phyloP scores from a whole-genome alignment of 2,329 filamentous ascomycete genomes.

The Botrytis byssoidea region DNA sequence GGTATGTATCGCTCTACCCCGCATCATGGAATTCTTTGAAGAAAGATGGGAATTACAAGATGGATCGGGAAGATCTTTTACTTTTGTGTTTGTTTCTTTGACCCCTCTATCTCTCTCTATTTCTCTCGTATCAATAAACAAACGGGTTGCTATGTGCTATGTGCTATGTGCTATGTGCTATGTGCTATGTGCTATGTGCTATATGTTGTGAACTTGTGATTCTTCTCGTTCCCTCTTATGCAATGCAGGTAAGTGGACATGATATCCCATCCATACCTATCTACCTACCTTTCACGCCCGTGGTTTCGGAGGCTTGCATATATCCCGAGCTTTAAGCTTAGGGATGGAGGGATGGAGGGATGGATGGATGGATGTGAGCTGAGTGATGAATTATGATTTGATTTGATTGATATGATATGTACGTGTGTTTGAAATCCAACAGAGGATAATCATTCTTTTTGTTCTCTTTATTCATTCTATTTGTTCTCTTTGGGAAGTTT shows the following conservation, averaged over 20 bases:
- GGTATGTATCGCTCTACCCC: neutral
- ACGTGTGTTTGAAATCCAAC: neutral
- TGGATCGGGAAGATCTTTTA: neutral
- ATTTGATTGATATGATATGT: too few species aligned
- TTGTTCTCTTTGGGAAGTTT: neutral
- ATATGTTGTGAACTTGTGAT: too few species aligned
- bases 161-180: neutral
- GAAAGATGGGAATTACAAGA: neutral
- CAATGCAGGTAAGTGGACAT: neutral
- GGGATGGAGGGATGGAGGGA: too few species aligned
- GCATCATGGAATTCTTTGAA: neutral
- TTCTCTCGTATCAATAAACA: neutral
- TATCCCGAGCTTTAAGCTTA: neutral
- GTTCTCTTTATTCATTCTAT: neutral
- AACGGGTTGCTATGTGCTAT: conserved; percentile 5
- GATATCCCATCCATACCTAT: too few species aligned
- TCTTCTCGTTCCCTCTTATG: neutral
- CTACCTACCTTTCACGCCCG: neutral
- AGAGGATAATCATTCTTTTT: neutral
- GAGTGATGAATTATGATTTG: neutral
- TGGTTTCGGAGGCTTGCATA: conserved; percentile 10
- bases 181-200: neutral
- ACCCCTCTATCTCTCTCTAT: too few species aligned
- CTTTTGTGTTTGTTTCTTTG: neutral
- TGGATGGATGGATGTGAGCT: neutral